Evolutionary conservation across 2,329 filamentous ascomycete genomes (phyloP).

Genomic region (Metarhizium humberi): DNA sequence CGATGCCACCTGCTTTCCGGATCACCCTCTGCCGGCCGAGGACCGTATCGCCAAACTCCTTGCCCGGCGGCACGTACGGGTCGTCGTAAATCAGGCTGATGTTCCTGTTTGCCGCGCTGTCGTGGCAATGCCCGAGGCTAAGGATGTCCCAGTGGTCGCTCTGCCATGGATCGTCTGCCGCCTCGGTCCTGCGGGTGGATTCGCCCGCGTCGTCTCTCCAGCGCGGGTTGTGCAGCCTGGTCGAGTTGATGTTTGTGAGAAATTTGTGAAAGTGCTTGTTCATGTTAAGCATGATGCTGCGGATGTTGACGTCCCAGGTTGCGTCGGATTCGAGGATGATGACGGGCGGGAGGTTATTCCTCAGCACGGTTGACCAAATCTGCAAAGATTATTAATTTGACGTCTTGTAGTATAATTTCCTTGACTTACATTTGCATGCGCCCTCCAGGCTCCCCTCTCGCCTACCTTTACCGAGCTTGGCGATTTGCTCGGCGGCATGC

Average conservation of each 20-base stretch:
- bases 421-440: slow-evolving; percentile 17
- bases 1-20: slow-evolving; percentile 12
- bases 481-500: slow-evolving; percentile 14
- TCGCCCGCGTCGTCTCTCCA: background rate
- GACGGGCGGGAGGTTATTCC: slow-evolving; percentile 11
- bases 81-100: slow-evolving; percentile 10
- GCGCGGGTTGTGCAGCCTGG: background rate
- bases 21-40: slow-evolving; percentile 15
- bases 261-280: slow-evolving; percentile 4
- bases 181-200: background rate
- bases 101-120: background rate
- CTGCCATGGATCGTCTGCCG: background rate
- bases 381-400: background rate
- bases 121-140: background rate
- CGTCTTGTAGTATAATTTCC: too few relatives aligned
- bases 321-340: slow-evolving; percentile 20
- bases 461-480: slow-evolving; percentile 9
- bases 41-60: slow-evolving; percentile 9
- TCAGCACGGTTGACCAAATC: slow-evolving; percentile 18
- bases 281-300: slow-evolving; percentile 13
- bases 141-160: background rate
- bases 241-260: background rate
- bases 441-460: slow-evolving; percentile 16
- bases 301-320: slow-evolving; percentile 17
- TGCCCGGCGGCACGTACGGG: slow-evolving; percentile 7